A percentile compares a stretch with the other conserved stretches of the same genome.
These are phyloP conservation scores for Aspergillus ruber DNA, from an alignment of 2,329 filamentous ascomycete species.

Conservation along the genomic window DNA sequence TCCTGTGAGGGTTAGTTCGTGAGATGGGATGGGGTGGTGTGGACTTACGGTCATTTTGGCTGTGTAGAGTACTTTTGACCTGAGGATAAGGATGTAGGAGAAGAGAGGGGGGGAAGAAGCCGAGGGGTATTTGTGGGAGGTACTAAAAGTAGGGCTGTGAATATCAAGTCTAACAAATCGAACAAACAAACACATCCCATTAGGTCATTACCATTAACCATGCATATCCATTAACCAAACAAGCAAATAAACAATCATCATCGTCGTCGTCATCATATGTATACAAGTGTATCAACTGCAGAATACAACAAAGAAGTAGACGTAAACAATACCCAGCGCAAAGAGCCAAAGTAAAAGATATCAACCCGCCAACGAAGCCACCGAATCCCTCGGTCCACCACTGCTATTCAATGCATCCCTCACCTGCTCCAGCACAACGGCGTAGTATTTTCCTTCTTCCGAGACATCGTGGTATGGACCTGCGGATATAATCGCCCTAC, in stretches of 20 bases:
- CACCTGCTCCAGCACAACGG: conserved; percentile 29
- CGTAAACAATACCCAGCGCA: background rate
- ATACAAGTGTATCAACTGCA: background rate
- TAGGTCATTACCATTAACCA: background rate
- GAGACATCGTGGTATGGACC: conserved; percentile 31
- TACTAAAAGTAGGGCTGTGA: too few species aligned
- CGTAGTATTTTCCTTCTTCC: conserved; percentile 33
- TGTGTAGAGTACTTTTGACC: background rate
- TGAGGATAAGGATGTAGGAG: background rate
- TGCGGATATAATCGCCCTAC: conserved; percentile 28
- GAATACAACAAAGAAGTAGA: background rate
- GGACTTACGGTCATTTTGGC: conserved; percentile 1
- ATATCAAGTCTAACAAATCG: too few species aligned
- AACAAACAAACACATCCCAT: background rate
- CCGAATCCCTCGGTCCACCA: background rate
- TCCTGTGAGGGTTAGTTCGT: background rate
- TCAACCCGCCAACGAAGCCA: background rate
- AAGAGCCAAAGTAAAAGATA: background rate
- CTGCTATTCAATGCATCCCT: background rate
- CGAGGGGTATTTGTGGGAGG: background rate
- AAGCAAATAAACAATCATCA: background rate
- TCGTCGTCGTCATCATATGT: background rate
- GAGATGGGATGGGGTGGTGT: background rate
- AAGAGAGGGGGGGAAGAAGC: background rate
- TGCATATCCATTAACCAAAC: background rate